Conservation (phyloP, 371 early-diverging fungal genomes). For the Nematocida sp. region DNA sequence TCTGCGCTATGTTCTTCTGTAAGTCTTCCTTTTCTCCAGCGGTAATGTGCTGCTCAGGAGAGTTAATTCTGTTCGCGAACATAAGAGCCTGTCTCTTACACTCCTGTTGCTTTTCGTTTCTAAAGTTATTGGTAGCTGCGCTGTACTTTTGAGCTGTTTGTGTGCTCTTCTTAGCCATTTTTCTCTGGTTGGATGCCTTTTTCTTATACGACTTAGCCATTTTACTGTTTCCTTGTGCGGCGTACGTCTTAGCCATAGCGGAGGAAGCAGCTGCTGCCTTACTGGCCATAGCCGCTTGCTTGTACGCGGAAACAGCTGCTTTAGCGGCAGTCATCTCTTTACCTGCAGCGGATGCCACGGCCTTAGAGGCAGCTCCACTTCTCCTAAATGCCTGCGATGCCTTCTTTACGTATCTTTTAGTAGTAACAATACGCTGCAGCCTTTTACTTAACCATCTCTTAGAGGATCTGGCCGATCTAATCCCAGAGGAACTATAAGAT, state of each 20-base stretch:
- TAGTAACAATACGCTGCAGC: not conserved
- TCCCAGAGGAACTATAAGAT: conserved; percentile 15
- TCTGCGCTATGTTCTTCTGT: conserved; percentile 40
- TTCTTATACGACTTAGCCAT: conserved; percentile 23
- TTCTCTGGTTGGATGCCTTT: not conserved
- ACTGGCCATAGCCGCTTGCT: conserved; percentile 9
- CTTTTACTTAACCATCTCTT: conserved; percentile 22
- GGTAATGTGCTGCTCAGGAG: conserved; percentile 3
- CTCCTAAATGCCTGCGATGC: conserved; percentile 25
- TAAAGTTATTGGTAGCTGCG: conserved; percentile 1
- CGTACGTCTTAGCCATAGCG: conserved; percentile 18
- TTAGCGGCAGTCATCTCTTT: conserved; percentile 12
- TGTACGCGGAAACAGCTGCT: conserved; percentile 30
- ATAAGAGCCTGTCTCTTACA: conserved; percentile 31
- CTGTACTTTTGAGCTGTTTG: not conserved
- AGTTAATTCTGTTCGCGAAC: conserved; percentile 4
- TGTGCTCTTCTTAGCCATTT: not conserved
- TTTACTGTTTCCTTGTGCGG: conserved; percentile 17
- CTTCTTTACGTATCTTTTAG: not conserved
- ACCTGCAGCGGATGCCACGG: conserved; percentile 23
- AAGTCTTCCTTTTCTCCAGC: not conserved
- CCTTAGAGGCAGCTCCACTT: not conserved
- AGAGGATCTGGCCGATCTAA: conserved; percentile 13
- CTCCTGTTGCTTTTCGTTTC: conserved; percentile 13
- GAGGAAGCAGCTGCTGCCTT: not conserved